These are phyloP conservation scores for Penicillium egyptiacum DNA, from an alignment of 495 filamentous ascomycete genomes.

Conservation along the genomic window DNA sequence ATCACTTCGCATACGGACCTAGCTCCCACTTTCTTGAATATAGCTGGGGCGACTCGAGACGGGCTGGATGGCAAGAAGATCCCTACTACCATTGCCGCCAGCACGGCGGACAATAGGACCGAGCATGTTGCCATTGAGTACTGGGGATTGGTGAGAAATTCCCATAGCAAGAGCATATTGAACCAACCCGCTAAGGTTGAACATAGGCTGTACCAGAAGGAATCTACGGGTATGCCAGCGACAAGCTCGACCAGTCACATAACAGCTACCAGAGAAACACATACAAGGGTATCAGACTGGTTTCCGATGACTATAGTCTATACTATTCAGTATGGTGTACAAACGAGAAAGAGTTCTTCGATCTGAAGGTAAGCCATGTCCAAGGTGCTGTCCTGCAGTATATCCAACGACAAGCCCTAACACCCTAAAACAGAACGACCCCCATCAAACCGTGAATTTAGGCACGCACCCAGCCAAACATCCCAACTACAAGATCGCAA, in stretches of 20 bases:
- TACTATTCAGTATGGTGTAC: slow-evolving; percentile 64
- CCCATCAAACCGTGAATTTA: slow-evolving; percentile 56
- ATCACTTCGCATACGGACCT: slow-evolving; percentile 67
- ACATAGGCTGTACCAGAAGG: slow-evolving; percentile 50
- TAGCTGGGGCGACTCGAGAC: slow-evolving; percentile 37
- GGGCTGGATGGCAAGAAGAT: slow-evolving; percentile 57
- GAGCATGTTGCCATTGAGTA: slow-evolving; percentile 64
- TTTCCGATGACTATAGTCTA: slow-evolving; percentile 50
- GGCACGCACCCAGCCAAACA: slow-evolving; percentile 21
- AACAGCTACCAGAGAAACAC: slow-evolving; percentile 50
- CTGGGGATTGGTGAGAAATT: slow-evolving; percentile 50
- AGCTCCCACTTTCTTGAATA: slow-evolving; percentile 60
- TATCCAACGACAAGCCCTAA: slow-evolving; percentile 1
- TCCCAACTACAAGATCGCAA: slow-evolving; percentile 24
- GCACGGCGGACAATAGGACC: slow-evolving; percentile 38
- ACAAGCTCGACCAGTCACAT: slow-evolving; percentile 17
- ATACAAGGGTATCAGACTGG: slow-evolving; percentile 59
- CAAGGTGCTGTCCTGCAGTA: slow-evolving; percentile 1
- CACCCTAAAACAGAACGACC: slow-evolving; percentile 43
- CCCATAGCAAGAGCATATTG: background rate
- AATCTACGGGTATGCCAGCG: slow-evolving; percentile 35
- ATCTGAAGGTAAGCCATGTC: slow-evolving; percentile 45
- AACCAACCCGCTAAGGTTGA: background rate
- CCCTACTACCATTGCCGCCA: slow-evolving; percentile 36
- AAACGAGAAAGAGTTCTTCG: slow-evolving; percentile 58